These are phyloP conservation scores for Penicillium sp. DNA, from an alignment of 2,329 filamentous ascomycete species.

Conservation along the genomic window DNA sequence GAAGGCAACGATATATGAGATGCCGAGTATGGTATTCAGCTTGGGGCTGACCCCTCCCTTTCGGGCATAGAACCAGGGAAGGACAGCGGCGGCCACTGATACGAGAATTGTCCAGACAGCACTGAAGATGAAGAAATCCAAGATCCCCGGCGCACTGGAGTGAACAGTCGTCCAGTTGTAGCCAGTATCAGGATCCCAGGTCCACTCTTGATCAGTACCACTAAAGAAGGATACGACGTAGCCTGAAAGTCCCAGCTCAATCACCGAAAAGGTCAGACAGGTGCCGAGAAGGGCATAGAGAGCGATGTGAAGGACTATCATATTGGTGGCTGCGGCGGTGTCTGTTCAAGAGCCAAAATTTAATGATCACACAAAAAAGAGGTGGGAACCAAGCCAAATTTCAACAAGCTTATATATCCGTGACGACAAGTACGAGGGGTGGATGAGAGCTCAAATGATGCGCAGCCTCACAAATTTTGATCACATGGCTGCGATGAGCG, in stretches of 20 bases:
- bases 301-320: constrained; percentile 20
- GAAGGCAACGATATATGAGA: constrained; percentile 17
- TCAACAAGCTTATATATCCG: neutral
- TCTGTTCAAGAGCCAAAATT: neutral
- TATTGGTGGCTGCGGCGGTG: constrained; percentile 1
- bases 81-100: constrained; percentile 12
- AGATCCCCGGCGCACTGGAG: constrained; percentile 14
- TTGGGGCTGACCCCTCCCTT: constrained; percentile 12
- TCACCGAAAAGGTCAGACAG: constrained; percentile 20
- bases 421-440: neutral
- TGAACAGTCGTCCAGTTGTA: constrained; percentile 12
- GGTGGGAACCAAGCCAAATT: neutral
- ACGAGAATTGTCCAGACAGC: constrained; percentile 24
- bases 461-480: neutral
- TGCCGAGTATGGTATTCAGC: constrained; percentile 19
- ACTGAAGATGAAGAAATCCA: constrained; percentile 22
- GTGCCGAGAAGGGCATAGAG: constrained; percentile 21
- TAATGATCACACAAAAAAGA: neutral
- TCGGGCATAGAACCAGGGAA: constrained; percentile 18
- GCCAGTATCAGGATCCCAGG: constrained; percentile 4
- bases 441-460: neutral
- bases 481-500: neutral
- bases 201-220: neutral
- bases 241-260: constrained; percentile 25
- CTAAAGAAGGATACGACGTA: constrained; percentile 11